phyloP scores from a whole-genome alignment of 2,329 filamentous ascomycete species.

The Fusarium continuum region DNA sequence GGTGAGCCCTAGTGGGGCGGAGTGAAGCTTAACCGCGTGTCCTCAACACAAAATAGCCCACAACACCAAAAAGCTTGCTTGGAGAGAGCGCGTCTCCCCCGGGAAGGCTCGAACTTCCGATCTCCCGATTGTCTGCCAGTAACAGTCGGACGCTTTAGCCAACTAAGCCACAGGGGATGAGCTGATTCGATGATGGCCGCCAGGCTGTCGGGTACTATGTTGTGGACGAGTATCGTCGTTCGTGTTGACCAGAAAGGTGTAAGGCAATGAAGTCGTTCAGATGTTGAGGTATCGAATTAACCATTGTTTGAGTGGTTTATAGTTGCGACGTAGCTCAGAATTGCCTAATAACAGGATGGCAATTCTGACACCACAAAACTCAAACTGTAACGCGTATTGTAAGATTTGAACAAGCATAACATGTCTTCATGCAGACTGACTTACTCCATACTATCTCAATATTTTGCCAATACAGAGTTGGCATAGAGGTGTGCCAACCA shows the following conservation, averaged over 20 bases:
- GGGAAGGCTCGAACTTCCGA: constrained; percentile 46
- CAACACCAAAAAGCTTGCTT: constrained; percentile 12
- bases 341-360: no score
- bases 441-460: no score
- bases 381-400: no score
- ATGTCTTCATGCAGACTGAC: no score
- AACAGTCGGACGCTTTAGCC: constrained; percentile 41
- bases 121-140: constrained; percentile 41
- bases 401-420: no score
- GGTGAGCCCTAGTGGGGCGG: constrained; percentile 22
- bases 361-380: not conserved
- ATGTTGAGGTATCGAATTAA: not conserved
- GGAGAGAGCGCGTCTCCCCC: constrained; percentile 37
- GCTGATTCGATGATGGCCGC: constrained; percentile 20
- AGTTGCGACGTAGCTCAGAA: no score
- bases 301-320: not conserved
- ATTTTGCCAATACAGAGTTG: no score
- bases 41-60: constrained; percentile 13
- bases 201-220: not conserved
- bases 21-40: not conserved
- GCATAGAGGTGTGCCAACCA: no score
- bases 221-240: not conserved
- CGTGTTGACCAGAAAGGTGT: not conserved
- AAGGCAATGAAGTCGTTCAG: not conserved
- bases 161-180: constrained; percentile 41